These are phyloP conservation scores for Jaapia argillacea DNA, from an alignment of 768 basidiomycete species.

Conservation along the genomic window DNA sequence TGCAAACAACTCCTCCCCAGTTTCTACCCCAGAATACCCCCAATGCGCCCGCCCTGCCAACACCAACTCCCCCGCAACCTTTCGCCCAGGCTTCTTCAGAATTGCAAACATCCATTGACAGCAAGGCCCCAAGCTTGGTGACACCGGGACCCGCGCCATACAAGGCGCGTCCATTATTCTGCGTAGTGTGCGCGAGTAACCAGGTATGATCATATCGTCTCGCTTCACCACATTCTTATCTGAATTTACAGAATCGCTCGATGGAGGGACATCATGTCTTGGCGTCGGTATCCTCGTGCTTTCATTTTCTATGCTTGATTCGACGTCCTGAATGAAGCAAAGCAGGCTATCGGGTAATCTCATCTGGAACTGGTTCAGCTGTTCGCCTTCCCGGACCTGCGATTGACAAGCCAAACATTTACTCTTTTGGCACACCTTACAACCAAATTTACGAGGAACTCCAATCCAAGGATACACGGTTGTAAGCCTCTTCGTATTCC, in stretches of 20 bases:
- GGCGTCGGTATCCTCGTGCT: slow-evolving; percentile 43
- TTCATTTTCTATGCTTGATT: slow-evolving; percentile 1
- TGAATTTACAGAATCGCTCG: slow-evolving; percentile 70
- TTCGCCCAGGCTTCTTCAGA: slow-evolving; percentile 10
- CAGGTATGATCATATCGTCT: slow-evolving; percentile 48
- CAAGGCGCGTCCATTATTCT: slow-evolving; percentile 78
- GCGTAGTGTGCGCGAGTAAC: slow-evolving; percentile 99
- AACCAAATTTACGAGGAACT: slow-evolving; percentile 92
- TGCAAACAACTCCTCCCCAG: slow-evolving; percentile 5
- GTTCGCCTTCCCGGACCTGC: slow-evolving; percentile 94
- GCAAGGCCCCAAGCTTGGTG: background rate
- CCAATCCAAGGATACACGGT: slow-evolving; percentile 63
- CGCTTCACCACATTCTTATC: slow-evolving; percentile 1
- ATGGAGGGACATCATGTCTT: slow-evolving; percentile 97
- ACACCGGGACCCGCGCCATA: slow-evolving; percentile 19
- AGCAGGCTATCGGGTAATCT: slow-evolving; percentile 85
- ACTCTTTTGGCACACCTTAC: slow-evolving; percentile 94
- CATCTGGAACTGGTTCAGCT: slow-evolving; percentile 93
- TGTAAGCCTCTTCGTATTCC: slow-evolving; percentile 43
- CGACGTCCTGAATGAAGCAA: slow-evolving; percentile 40
- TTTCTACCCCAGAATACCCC: slow-evolving; percentile 2
- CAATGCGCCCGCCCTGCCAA: slow-evolving; percentile 2
- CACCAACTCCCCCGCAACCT: slow-evolving; percentile 12
- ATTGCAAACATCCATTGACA: slow-evolving; percentile 5
- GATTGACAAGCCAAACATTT: slow-evolving; percentile 96